phyloP scores from a whole-genome alignment of 176 grass and related monocot species.

The Paspalum vaginatum region DNA sequence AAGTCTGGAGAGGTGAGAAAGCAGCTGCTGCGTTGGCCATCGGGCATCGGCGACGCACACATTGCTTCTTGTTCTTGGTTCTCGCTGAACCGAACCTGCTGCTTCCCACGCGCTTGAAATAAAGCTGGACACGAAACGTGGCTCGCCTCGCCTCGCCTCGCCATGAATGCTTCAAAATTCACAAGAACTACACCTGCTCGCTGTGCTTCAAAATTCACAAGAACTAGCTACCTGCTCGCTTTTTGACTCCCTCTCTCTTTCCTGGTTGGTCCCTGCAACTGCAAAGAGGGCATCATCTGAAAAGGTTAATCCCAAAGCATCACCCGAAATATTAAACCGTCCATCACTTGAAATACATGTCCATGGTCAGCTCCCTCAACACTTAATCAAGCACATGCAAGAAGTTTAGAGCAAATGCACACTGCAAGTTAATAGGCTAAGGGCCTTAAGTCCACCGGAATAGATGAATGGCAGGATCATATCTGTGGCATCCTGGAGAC shows the following conservation, averaged over 20 bases:
- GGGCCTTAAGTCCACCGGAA: too few relatives aligned
- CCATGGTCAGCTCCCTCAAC: too few relatives aligned
- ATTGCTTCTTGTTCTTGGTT: constrained; percentile 1
- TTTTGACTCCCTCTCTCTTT: constrained; percentile 9
- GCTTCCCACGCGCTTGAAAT: constrained; percentile 40
- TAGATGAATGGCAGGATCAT: too few relatives aligned
- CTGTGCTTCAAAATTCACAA: not conserved
- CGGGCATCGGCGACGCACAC: not conserved
- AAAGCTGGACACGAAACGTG: constrained; percentile 46
- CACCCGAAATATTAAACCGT: too few relatives aligned
- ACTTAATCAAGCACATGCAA: too few relatives aligned
- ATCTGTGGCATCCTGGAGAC: too few relatives aligned
- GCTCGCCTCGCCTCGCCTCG: constrained; percentile 46
- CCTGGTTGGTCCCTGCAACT: not conserved
- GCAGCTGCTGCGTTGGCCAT: not conserved
- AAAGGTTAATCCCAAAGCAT: too few relatives aligned
- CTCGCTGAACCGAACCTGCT: too few relatives aligned
- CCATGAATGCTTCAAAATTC: too few relatives aligned
- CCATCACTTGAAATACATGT: too few relatives aligned
- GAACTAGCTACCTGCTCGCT: constrained; percentile 11
- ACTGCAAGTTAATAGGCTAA: too few relatives aligned
- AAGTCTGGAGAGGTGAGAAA: not conserved
- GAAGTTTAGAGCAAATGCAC: too few relatives aligned
- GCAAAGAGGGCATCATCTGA: not conserved
- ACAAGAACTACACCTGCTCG: not conserved